Conservation (phyloP, 768 basidiomycete genomes). For the Boletus bicolor region DNA sequence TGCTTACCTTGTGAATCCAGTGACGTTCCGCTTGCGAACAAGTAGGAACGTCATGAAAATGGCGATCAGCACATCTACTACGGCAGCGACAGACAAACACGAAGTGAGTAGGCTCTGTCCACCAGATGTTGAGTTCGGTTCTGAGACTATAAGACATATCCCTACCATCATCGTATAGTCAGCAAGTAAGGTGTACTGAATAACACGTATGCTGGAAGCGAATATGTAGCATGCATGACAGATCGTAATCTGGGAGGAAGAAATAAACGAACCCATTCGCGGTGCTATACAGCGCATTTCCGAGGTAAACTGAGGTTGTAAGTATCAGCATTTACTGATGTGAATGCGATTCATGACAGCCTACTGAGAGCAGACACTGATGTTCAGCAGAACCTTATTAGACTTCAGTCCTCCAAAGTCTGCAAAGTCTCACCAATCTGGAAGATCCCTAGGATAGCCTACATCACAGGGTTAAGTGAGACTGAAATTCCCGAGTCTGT, state of each 20-base stretch:
- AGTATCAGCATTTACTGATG: not conserved
- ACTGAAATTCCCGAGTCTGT: not conserved
- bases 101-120: not conserved
- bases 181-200: not conserved
- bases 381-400: not conserved
- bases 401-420: not conserved
- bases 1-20: not conserved
- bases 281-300: not conserved
- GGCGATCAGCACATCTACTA: conserved; percentile 3
- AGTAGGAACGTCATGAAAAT: conserved; percentile 6
- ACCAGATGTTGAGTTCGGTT: not conserved
- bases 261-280: conserved; percentile 1
- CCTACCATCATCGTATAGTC: not conserved
- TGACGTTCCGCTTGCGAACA: not conserved
- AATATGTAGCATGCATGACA: not conserved
- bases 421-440: conserved; percentile 9
- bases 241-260: not conserved
- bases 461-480: not conserved
- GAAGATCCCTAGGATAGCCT: conserved; percentile 1
- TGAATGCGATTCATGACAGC: not conserved
- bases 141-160: not conserved
- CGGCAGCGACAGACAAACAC: not conserved
- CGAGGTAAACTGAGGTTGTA: conserved; percentile 1
- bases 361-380: conserved; percentile 4
- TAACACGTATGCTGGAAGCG: not conserved